Evolutionary conservation across 257 asterid genomes (phyloP).

Genomic region (Rhazya stricta): DNA sequence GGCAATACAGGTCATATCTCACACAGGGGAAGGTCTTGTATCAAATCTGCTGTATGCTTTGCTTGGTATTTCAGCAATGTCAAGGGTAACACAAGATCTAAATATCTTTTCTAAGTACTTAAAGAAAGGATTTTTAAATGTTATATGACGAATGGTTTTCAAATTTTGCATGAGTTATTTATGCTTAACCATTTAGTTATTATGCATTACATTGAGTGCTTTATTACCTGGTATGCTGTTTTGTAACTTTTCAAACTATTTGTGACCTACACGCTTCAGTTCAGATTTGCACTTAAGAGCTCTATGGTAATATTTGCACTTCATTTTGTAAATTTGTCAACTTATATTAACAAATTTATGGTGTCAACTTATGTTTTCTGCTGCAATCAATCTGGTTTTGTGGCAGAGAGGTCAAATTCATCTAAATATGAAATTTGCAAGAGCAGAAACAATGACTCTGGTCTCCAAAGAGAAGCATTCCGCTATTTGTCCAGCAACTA

Average conservation of each 20-base stretch:
- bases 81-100: slow-evolving; percentile 62
- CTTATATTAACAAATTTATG: too few relatives aligned
- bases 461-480: background rate
- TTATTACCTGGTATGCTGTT: background rate
- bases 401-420: slow-evolving; percentile 2
- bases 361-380: too few relatives aligned
- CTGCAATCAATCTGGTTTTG: background rate
- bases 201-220: background rate
- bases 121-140: background rate
- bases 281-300: background rate
- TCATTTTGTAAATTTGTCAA: background rate
- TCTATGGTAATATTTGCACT: background rate
- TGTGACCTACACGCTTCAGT: background rate
- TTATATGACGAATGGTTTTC: background rate
- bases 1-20: slow-evolving; percentile 66
- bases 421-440: too few relatives aligned
- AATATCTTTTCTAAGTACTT: slow-evolving; percentile 11
- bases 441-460: background rate
- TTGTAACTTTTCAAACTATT: too few relatives aligned
- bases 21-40: slow-evolving; percentile 68
- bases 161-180: background rate
- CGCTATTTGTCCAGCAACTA: background rate
- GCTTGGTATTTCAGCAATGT: slow-evolving; percentile 91
- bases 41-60: slow-evolving; percentile 81
- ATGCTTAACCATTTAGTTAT: background rate